Percentiles rank a stretch among this genome's conserved stretches.
Evolutionary conservation across 371 early-diverging fungal genomes (phyloP).

Genomic region (Blakeslea trispora): DNA sequence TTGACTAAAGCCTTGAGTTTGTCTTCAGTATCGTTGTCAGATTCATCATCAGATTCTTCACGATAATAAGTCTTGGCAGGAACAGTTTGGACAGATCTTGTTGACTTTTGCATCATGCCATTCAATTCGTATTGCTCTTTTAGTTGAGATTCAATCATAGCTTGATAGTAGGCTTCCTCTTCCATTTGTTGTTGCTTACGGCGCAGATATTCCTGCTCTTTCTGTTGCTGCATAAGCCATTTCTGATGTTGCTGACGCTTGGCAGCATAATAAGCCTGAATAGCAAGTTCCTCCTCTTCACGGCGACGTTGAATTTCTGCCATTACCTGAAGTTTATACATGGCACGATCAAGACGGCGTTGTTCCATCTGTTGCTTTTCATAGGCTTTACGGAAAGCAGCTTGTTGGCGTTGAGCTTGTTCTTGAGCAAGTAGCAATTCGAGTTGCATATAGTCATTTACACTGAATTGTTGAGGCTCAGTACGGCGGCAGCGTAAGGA

Average conservation of each 20-base stretch:
- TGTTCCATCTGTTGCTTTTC: conserved; percentile 13
- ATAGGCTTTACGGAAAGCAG: conserved; percentile 8
- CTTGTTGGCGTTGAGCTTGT: conserved; percentile 15
- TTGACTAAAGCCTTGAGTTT: conserved; percentile 11
- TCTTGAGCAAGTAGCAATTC: conserved; percentile 24
- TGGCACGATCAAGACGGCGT: conserved; percentile 15
- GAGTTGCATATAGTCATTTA: conserved; percentile 38
- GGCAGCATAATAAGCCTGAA: conserved; percentile 19
- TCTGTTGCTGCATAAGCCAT: not conserved
- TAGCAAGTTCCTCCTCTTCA: conserved; percentile 22
- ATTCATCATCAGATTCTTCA: conserved; percentile 2
- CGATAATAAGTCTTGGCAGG: conserved; percentile 3
- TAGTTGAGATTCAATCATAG: conserved; percentile 7
- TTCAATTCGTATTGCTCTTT: conserved; percentile 1
- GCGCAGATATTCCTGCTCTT: not conserved
- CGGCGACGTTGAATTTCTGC: conserved; percentile 20
- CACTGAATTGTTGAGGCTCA: conserved; percentile 12
- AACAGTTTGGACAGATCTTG: not conserved
- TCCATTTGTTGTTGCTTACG: conserved; percentile 5
- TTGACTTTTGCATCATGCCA: not conserved
- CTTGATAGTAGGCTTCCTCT: conserved; percentile 2
- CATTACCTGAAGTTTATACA: conserved; percentile 13
- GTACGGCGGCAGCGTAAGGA: not conserved
- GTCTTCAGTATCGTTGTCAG: conserved; percentile 10
- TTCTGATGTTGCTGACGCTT: conserved; percentile 4